Conservation (phyloP, 2,329 filamentous ascomycete species). For the Claviceps humidiphila region DNA sequence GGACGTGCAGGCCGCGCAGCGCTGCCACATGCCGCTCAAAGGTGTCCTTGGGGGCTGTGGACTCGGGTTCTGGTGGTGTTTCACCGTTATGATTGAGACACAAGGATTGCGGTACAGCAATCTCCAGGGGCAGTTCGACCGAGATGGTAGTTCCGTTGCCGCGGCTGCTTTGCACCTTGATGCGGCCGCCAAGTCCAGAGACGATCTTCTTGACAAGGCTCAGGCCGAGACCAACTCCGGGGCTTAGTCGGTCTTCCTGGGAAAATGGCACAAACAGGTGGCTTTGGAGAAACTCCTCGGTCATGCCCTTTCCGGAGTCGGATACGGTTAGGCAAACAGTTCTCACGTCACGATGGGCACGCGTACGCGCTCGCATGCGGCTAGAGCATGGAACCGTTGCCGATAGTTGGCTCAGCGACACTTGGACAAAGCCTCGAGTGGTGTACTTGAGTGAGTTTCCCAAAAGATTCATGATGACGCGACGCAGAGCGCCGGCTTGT, state of each 20-base stretch:
- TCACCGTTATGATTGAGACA: not conserved
- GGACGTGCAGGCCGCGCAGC: slow-evolving; percentile 18
- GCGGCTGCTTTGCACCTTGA: slow-evolving; percentile 38
- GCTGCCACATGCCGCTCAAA: slow-evolving; percentile 17
- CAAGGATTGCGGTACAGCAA: not conserved
- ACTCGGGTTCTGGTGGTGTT: too few relatives aligned
- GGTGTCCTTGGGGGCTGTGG: not conserved
- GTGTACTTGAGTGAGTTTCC: slow-evolving; percentile 53
- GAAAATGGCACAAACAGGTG: slow-evolving; percentile 49
- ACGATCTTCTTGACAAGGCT: slow-evolving; percentile 51
- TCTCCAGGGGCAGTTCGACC: slow-evolving; percentile 18
- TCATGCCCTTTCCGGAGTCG: slow-evolving; percentile 55
- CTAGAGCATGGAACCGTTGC: slow-evolving; percentile 7
- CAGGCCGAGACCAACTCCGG: slow-evolving; percentile 51
- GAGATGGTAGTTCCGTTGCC: slow-evolving; percentile 24
- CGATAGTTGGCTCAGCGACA: slow-evolving; percentile 12
- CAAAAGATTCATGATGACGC: slow-evolving; percentile 50
- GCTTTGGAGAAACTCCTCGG: slow-evolving; percentile 45
- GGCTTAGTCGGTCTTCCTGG: slow-evolving; percentile 47
- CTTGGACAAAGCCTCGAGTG: slow-evolving; percentile 14
- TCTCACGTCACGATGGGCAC: slow-evolving; percentile 3
- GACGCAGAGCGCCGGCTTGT: slow-evolving; percentile 36
- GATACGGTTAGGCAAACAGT: slow-evolving; percentile 32
- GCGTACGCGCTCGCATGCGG: not conserved
- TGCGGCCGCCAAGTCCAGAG: slow-evolving; percentile 41